These are phyloP conservation scores for Lonicera japonica DNA, from an alignment of 129 eudicot genomes.

Conservation along the genomic window DNA sequence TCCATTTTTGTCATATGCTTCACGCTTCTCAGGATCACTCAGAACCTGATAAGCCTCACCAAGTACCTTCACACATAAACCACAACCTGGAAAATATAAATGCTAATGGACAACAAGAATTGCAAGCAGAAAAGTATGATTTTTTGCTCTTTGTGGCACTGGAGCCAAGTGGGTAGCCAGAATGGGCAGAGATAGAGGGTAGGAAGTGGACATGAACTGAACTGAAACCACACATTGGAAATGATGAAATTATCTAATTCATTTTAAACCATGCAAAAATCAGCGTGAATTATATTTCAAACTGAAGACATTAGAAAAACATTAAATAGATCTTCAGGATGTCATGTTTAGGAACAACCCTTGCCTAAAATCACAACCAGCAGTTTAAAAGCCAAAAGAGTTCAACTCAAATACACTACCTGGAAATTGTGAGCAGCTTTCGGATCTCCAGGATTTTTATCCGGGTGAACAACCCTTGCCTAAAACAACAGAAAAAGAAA, in stretches of 20 bases:
- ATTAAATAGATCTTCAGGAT: background rate
- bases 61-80: conserved; percentile 43
- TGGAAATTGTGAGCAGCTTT: conserved; percentile 75
- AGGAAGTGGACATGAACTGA: background rate
- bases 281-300: background rate
- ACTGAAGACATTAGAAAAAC: background rate
- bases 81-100: background rate
- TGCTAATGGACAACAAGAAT: conserved; percentile 3
- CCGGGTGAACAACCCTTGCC: conserved; percentile 91
- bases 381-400: background rate
- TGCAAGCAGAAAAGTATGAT: background rate
- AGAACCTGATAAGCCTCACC: conserved; percentile 95
- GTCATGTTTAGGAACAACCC: background rate
- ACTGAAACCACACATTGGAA: background rate
- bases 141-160: background rate
- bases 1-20: conserved; percentile 74
- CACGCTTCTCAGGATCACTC: conserved; percentile 93
- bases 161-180: conserved; percentile 3
- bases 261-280: background rate
- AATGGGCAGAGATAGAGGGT: background rate
- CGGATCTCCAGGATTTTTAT: conserved; percentile 91
- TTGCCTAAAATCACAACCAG: background rate
- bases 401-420: conserved; percentile 28
- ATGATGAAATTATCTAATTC: background rate
- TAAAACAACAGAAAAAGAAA: conserved; percentile 14